Percentiles rank a stretch among this genome's conserved stretches.
Evolutionary conservation across 768 basidiomycete species (phyloP).

Genomic region (Pisolithus microcarpus): DNA sequence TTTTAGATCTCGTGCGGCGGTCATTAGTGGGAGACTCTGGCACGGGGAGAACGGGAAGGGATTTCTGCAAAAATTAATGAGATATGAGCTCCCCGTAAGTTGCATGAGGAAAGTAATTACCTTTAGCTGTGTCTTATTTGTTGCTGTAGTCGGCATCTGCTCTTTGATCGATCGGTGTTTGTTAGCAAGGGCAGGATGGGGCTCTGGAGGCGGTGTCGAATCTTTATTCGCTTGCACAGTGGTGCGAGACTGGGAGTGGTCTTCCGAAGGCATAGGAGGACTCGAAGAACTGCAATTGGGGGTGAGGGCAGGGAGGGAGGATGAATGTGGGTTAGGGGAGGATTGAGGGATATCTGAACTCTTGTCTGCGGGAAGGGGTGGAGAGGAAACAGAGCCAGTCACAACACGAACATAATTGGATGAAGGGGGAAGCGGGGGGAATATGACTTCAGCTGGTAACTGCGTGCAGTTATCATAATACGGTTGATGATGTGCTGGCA

Average conservation of each 20-base stretch:
- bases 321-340: conserved; percentile 27
- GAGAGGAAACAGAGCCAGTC: conserved; percentile 11
- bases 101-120: conserved; percentile 1
- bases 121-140: conserved; percentile 25
- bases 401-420: conserved; percentile 32
- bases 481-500: conserved; percentile 62
- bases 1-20: conserved; percentile 24
- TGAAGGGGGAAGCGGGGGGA: conserved; percentile 61
- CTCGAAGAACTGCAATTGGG: conserved; percentile 62
- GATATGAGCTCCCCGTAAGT: neutral
- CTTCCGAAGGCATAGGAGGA: conserved; percentile 37
- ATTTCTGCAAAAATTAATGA: conserved; percentile 23
- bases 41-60: conserved; percentile 32
- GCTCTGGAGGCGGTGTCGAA: conserved; percentile 12
- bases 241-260: conserved; percentile 14
- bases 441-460: conserved; percentile 58
- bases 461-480: conserved; percentile 61
- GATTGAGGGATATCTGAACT: conserved; percentile 18
- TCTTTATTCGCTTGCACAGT: conserved; percentile 10
- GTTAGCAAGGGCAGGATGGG: conserved; percentile 4
- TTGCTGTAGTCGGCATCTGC: conserved; percentile 9
- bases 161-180: conserved; percentile 11
- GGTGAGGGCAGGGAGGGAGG: conserved; percentile 54
- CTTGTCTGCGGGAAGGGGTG: conserved; percentile 19
- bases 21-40: conserved; percentile 43